phyloP scores from a whole-genome alignment of 2,329 filamentous ascomycete genomes.

The Endoconidiophora laricicola region DNA sequence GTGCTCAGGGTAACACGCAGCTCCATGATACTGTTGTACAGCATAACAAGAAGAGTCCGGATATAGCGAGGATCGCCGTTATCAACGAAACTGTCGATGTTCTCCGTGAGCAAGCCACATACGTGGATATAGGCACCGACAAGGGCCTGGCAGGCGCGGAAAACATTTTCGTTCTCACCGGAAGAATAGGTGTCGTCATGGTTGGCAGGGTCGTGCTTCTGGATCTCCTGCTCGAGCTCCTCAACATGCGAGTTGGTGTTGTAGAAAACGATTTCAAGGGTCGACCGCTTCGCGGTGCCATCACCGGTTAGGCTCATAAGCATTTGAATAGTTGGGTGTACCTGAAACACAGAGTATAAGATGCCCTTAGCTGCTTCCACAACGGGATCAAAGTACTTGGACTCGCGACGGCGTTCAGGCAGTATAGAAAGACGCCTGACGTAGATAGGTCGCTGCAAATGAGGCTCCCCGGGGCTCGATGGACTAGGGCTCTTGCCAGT shows the following conservation, averaged over 20 bases:
- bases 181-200: slow-evolving; percentile 23
- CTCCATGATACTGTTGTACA: slow-evolving; percentile 54
- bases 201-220: slow-evolving; percentile 37
- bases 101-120: slow-evolving; percentile 41
- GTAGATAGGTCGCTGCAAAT: slow-evolving; percentile 42
- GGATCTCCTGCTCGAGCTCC: slow-evolving; percentile 47
- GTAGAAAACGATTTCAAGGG: slow-evolving; percentile 50
- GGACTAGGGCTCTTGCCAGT: slow-evolving; percentile 31
- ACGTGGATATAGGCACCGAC: slow-evolving; percentile 50
- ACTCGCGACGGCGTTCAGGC: slow-evolving; percentile 46
- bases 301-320: slow-evolving; percentile 45
- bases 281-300: slow-evolving; percentile 42
- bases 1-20: slow-evolving; percentile 37
- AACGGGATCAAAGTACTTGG: slow-evolving; percentile 41
- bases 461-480: slow-evolving; percentile 41
- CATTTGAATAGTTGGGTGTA: slow-evolving; percentile 51
- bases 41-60: slow-evolving; percentile 43
- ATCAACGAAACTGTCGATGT: slow-evolving; percentile 47
- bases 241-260: slow-evolving; percentile 51
- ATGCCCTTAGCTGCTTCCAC: slow-evolving; percentile 50
- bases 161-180: slow-evolving; percentile 45
- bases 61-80: slow-evolving; percentile 52
- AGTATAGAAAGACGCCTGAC: slow-evolving; percentile 46
- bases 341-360: slow-evolving; percentile 49
- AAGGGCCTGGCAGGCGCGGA: slow-evolving; percentile 44